Evolutionary conservation across 805 yeast genomes (phyloP).

Genomic region (Candida xyloterini): DNA sequence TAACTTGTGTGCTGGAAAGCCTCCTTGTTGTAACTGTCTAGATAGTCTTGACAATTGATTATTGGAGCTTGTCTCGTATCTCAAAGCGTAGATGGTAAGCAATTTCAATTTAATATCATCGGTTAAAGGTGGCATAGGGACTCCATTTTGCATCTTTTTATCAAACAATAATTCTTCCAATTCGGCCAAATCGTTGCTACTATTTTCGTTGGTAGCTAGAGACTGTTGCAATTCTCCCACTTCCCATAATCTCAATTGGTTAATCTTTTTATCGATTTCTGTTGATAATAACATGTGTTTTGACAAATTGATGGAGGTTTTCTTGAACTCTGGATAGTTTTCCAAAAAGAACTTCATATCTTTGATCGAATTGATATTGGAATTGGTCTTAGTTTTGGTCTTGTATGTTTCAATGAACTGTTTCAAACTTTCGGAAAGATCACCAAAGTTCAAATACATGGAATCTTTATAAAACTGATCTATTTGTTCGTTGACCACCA

Average conservation of each 20-base stretch:
- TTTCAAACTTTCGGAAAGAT: conserved; percentile 83
- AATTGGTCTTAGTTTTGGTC: conserved; percentile 69
- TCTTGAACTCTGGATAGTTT: conserved; percentile 90
- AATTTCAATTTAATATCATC: conserved; percentile 65
- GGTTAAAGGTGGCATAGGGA: conserved; percentile 35
- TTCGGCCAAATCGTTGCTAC: conserved; percentile 54
- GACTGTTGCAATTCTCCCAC: conserved; percentile 89
- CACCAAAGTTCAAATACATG: conserved; percentile 91
- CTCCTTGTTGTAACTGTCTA: conserved; percentile 36
- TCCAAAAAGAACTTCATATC: conserved; percentile 92
- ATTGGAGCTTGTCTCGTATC: conserved; percentile 55
- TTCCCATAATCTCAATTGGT: conserved; percentile 66
- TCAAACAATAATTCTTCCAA: conserved; percentile 53
- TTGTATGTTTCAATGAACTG: conserved; percentile 82
- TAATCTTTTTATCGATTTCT: conserved; percentile 76
- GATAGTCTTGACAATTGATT: conserved; percentile 42
- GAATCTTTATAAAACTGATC: conserved; percentile 78
- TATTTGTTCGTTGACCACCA: conserved; percentile 62
- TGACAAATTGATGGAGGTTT: conserved; percentile 80
- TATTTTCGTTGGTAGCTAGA: conserved; percentile 57
- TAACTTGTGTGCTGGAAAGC: conserved; percentile 36
- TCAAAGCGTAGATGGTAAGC: conserved; percentile 67
- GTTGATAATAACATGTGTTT: conserved; percentile 90
- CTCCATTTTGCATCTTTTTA: conserved; percentile 21
- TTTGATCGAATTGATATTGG: conserved; percentile 70